Evolutionary conservation across 768 basidiomycete genomes (phyloP).

Genomic region (Leucogyrophana mollusca): DNA sequence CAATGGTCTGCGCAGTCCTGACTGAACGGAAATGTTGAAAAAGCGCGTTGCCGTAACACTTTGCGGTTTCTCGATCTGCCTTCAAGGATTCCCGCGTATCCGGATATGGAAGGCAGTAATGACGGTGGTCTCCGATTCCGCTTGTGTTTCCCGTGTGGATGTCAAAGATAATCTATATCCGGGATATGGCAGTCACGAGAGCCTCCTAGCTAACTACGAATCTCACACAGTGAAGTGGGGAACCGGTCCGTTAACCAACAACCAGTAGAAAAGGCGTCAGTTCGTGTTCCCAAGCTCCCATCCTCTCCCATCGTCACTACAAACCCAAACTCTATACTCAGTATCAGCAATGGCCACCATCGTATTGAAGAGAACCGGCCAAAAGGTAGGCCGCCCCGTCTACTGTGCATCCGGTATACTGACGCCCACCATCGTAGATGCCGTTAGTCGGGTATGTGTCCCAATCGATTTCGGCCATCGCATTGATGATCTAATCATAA

Average conservation of each 20-base stretch:
- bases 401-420: conserved; percentile 1
- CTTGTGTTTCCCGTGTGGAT: background rate
- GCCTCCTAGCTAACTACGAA: conserved; percentile 2
- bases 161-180: conserved; percentile 4
- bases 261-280: conserved; percentile 7
- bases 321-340: conserved; percentile 9
- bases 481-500: conserved; percentile 2
- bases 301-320: conserved; percentile 8
- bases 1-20: too few relatives aligned
- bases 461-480: conserved; percentile 4
- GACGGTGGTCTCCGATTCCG: conserved; percentile 1
- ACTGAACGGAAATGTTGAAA: too few relatives aligned
- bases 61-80: background rate
- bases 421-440: conserved; percentile 46
- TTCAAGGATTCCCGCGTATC: background rate
- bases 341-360: conserved; percentile 45
- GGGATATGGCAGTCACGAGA: conserved; percentile 8
- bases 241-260: background rate
- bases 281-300: conserved; percentile 9
- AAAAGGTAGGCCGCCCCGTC: conserved; percentile 41
- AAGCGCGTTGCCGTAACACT: background rate
- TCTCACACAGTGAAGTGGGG: conserved; percentile 4
- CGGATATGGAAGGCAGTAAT: background rate
- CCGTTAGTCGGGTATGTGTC: conserved; percentile 58
- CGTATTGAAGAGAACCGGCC: conserved; percentile 56